Base-by-base conservation (phyloP, 192 early-diverging fungal genomes). In the Gaertneriomyces semiglobifer region DNA sequence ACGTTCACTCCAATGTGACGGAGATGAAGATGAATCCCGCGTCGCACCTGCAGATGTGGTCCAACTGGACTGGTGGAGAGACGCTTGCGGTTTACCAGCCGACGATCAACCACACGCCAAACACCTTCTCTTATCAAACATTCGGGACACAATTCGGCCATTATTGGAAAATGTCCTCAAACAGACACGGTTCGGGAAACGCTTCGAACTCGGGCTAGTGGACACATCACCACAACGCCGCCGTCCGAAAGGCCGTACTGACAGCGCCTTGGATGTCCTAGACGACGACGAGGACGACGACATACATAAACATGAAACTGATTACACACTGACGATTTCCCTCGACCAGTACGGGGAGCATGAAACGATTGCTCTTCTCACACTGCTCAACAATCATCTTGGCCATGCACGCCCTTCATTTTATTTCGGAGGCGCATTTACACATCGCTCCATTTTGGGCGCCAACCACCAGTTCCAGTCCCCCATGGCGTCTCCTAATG, bases 351-450 rank as follows among this genome's bases (percentile, higher is more conserved):
- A 72, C 46, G 48, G 45, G 9, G 60, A 60, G 2, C 18, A 18
- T 3, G 76, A 75, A 33, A 62, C 58, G 4, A 50, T 75, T 39
- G 57, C 70, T 10, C 58, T 75, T 2, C 45, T 76, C 12, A 11
- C 75, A 11, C 68, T 80, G 0, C 66, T 74, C 0, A 73, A 74
- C 47, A 67, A 59, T n/a, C 63, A 44, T 14, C 62, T 81, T 53
- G 72, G 76, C 18, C 62, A 70, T 52, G 46, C 65, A 38, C 70
- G 66, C 43, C 45, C 69, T 2, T 50, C 62, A 4, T 74, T 81
- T 25, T 76, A 71, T 44, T 76, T 81, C 60, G 74, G 74, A 1
- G 68, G 60, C 20, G 43, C 16, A 5, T 14, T 50, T 2, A 44
- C 9, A 8, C 63, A 33, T 25, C 56, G 44, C 20, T 60, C 58